Evolutionary conservation across 176 grass and related monocot genomes (phyloP).

Genomic region (Cenchrus purpureus): DNA sequence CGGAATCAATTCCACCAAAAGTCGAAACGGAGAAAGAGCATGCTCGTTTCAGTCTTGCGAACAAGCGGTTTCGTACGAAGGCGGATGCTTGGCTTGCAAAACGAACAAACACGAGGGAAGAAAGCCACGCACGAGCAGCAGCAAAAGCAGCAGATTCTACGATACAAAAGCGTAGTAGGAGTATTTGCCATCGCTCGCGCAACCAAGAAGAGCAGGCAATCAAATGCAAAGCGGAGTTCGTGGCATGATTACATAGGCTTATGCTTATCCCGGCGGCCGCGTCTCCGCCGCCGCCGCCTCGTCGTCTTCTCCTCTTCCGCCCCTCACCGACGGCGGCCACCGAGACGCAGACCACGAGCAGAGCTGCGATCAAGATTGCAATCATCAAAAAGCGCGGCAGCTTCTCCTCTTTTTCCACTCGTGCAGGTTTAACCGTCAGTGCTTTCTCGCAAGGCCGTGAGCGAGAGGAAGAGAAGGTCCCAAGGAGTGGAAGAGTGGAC

Average conservation of each 20-base stretch:
- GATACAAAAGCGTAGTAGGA: neutral
- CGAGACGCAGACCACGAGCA: constrained; percentile 20
- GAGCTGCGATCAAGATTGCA: constrained; percentile 38
- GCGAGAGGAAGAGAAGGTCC: neutral
- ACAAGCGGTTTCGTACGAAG: constrained; percentile 4
- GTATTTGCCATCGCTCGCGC: too few relatives aligned
- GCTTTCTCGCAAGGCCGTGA: neutral
- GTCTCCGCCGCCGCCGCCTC: neutral
- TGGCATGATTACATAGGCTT: neutral
- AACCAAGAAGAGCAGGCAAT: neutral
- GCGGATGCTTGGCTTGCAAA: constrained; percentile 63
- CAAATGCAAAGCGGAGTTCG: neutral
- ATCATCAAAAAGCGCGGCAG: constrained; percentile 44
- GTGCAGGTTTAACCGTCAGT: neutral
- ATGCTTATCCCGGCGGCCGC: constrained; percentile 11
- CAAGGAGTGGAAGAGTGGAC: neutral
- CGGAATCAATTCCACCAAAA: neutral
- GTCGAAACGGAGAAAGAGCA: neutral
- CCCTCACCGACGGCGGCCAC: constrained; percentile 31
- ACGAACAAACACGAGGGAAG: neutral
- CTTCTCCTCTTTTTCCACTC: neutral
- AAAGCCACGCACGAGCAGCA: constrained; percentile 25
- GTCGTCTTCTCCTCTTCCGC: neutral
- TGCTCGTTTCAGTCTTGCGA: neutral
- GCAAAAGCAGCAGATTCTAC: constrained; percentile 13